Evolutionary conservation across 2,329 filamentous ascomycete species (phyloP).

Genomic region (Aspergillus brunneoviolaceus): DNA sequence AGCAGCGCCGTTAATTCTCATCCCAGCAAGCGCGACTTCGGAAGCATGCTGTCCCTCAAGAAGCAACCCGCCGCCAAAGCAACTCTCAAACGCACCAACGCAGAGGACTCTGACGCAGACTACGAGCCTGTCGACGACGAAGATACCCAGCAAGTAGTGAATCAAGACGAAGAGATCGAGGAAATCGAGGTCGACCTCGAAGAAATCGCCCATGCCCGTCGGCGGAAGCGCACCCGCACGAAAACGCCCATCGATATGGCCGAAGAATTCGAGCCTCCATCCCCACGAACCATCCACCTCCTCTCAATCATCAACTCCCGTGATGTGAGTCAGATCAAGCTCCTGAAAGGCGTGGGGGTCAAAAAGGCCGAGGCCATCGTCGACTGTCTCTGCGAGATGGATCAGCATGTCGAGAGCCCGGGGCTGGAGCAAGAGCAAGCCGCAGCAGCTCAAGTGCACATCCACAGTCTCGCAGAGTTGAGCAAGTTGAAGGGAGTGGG

Average conservation of each 20-base stretch:
- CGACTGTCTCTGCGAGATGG: conserved; percentile 47
- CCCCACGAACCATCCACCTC: conserved; percentile 46
- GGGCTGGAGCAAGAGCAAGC: conserved; percentile 16
- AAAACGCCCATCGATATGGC: conserved; percentile 22
- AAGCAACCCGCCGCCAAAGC: conserved; percentile 24
- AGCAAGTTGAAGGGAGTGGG: conserved; percentile 47
- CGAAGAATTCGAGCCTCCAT: conserved; percentile 22
- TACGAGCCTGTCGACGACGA: conserved; percentile 20
- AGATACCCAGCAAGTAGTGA: neutral
- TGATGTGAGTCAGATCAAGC: conserved; percentile 47
- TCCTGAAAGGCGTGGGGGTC: conserved; percentile 47
- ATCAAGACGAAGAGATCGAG: conserved; percentile 21
- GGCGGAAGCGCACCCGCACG: conserved; percentile 31
- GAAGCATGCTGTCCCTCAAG: conserved; percentile 37
- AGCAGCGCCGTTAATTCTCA: conserved; percentile 16
- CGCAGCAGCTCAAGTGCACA: conserved; percentile 24
- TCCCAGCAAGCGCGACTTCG: conserved; percentile 22
- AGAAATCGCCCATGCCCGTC: conserved; percentile 21
- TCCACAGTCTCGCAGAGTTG: conserved; percentile 42
- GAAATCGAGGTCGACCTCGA: conserved; percentile 33
- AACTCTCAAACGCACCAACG: conserved; percentile 29
- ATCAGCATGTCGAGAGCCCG: conserved; percentile 25
- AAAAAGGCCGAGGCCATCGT: conserved; percentile 52
- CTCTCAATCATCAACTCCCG: conserved; percentile 49
- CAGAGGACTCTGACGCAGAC: conserved; percentile 34